phyloP scores from a whole-genome alignment of 805 yeast species.

The Spathaspora passalidarum region DNA sequence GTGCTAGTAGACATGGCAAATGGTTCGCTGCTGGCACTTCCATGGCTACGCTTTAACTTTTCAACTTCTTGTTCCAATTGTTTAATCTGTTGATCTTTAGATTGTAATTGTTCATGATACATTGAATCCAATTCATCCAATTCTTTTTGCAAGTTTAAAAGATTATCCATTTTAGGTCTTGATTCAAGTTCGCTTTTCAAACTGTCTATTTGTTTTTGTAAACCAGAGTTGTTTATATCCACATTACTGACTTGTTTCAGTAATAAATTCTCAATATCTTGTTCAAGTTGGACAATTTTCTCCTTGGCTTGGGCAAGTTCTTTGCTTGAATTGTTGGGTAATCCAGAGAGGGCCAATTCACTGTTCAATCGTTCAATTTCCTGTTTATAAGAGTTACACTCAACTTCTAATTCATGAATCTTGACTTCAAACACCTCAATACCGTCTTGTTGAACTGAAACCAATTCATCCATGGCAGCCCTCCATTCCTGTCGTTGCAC shows the following conservation, averaged over 20 bases:
- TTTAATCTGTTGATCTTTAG: slow-evolving; percentile 4
- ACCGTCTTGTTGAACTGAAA: slow-evolving; percentile 53
- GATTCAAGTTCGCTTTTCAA: slow-evolving; percentile 29
- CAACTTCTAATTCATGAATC: slow-evolving; percentile 31
- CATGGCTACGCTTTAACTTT: slow-evolving; percentile 9
- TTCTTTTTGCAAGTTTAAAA: slow-evolving; percentile 41
- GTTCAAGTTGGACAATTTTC: not conserved
- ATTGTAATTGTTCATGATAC: slow-evolving; percentile 2
- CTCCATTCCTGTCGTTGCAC: slow-evolving; percentile 57
- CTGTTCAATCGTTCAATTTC: not conserved
- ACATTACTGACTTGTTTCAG: not conserved
- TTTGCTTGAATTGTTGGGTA: not conserved
- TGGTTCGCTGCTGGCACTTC: too few relatives aligned
- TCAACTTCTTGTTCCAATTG: slow-evolving; percentile 23
- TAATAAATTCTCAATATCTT: not conserved
- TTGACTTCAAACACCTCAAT: slow-evolving; percentile 48
- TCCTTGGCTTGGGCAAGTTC: slow-evolving; percentile 10
- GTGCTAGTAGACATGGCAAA: not conserved
- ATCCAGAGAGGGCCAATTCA: not conserved
- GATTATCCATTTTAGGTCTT: slow-evolving; percentile 42
- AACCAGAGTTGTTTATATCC: not conserved
- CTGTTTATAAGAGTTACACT: slow-evolving; percentile 6
- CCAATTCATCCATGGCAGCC: slow-evolving; percentile 54
- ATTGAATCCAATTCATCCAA: slow-evolving; percentile 41
- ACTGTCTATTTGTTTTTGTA: slow-evolving; percentile 19